Evolutionary conservation across 2,329 filamentous ascomycete species (phyloP), one percentile per base, ranked within the genome.

Genomic region (Penicillium palitans): DNA sequence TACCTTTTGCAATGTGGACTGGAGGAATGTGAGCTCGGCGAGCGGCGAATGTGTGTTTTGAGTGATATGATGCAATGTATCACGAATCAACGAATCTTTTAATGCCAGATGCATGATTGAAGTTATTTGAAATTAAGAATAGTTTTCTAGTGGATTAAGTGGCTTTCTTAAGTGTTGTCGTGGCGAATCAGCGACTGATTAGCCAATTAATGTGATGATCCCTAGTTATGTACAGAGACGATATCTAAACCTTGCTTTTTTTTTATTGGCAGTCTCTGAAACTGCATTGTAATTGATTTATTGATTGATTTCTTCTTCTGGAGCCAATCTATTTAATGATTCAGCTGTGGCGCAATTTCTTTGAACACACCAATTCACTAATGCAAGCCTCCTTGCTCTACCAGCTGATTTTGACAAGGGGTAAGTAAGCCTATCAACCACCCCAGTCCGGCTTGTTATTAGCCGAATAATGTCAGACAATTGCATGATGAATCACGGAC

Each of bases 51-150:
- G 13, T 54, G 42, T 57, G 33, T 47, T 53, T 54, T 54, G 19
- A 47, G 42, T 57, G 55, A 55, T 58, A 55, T 50, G 25, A 39
- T 40, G 50, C 29, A 21, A 64, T 58, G 57, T 31, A 48, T 47
- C 52, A 52, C 39, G 58, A 50, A 33, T 57, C 47, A 54, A 49
- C 51, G 42, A 52, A 53, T 21, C 9, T 50, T 35, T 55, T 42
- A 58, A 58, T 54, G 50, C 27, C 10, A 48, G 17, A 35, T 25
- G 25, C 33, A 48, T 47, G n/a, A 21, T 54, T 39, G 15, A 53
- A 48, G 41, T 29, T 44, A 31, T 15, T 24, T 10, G 39, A 25
- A n/a, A 1, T 52, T 15, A 17, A 8, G 7, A 9, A n/a, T 1
- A 6, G 10, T 21, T 17, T 51, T 15, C 0, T 12, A 6, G 29